A percentile compares a stretch with the other conserved stretches of the same genome.
Conservation (phyloP, 805 yeast genomes). For the Kluyveromyces siamensis region DNA sequence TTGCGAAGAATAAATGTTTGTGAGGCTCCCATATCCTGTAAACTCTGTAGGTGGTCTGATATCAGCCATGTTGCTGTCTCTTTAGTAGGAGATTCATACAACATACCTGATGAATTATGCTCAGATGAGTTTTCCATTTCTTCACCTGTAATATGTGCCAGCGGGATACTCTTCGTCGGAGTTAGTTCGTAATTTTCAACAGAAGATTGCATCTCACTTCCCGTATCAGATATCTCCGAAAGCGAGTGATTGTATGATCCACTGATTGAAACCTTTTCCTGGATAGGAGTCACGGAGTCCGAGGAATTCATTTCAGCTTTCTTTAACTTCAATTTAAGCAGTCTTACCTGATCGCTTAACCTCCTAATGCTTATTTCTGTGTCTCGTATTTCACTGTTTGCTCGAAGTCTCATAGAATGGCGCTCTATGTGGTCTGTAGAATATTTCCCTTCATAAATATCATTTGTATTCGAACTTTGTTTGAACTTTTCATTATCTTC, state of each 20-base stretch:
- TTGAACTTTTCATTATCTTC: conserved; percentile 19
- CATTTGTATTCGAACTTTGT: conserved; percentile 18
- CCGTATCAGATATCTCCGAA: conserved; percentile 2
- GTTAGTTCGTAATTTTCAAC: not conserved
- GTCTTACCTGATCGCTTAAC: conserved; percentile 18
- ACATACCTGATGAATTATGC: not conserved
- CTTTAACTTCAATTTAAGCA: conserved; percentile 19
- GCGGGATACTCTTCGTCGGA: not conserved
- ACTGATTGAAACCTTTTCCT: not conserved
- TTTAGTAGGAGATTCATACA: conserved; percentile 3
- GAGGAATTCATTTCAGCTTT: not conserved
- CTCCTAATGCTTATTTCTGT: conserved; percentile 21
- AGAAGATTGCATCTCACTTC: not conserved
- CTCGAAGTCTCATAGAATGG: conserved; percentile 26
- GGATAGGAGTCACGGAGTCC: not conserved
- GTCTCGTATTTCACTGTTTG: conserved; percentile 27
- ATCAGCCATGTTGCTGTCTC: conserved; percentile 30
- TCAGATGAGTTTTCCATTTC: conserved; percentile 1
- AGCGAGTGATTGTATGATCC: not conserved
- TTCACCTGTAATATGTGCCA: conserved; percentile 1
- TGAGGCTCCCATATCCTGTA: conserved; percentile 21
- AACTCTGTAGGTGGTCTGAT: conserved; percentile 27
- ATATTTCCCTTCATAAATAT: conserved; percentile 26
- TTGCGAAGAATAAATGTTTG: conserved; percentile 33
- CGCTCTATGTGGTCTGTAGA: conserved; percentile 29